A percentile compares a stretch with the other conserved stretches of the same genome.
These are phyloP conservation scores for Crithidia fasciculata DNA, from an alignment of 208 protist genomes.

Conservation along the genomic window DNA sequence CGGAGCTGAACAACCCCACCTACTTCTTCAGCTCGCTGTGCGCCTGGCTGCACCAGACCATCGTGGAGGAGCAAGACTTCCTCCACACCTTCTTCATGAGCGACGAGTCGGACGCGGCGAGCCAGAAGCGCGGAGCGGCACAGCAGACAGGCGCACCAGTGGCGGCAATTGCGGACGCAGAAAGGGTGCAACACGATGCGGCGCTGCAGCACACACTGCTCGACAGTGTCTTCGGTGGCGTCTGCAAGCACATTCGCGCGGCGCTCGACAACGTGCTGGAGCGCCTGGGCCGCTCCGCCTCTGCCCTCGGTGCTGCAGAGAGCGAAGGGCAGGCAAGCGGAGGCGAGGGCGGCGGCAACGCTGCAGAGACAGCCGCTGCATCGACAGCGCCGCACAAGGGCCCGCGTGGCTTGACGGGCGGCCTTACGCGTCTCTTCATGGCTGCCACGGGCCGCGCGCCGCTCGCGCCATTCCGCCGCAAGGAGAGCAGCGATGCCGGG, in stretches of 20 bases:
- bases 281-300: slow-evolving; percentile 48
- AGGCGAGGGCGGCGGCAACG: neutral
- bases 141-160: neutral
- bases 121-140: neutral
- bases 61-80: slow-evolving; percentile 85
- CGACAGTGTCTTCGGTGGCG: slow-evolving; percentile 65
- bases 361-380: neutral
- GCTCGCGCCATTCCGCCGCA: slow-evolving; percentile 10
- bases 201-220: slow-evolving; percentile 42
- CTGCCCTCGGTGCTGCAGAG: slow-evolving; percentile 19
- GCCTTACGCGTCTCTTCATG: slow-evolving; percentile 46
- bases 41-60: slow-evolving; percentile 86
- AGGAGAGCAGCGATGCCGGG: slow-evolving; percentile 11
- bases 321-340: neutral
- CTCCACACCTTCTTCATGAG: slow-evolving; percentile 51
- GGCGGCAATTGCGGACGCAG: neutral
- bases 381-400: slow-evolving; percentile 22
- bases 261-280: slow-evolving; percentile 71
- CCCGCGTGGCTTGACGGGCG: slow-evolving; percentile 40
- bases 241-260: slow-evolving; percentile 69
- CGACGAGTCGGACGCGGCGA: slow-evolving; percentile 12
- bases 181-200: slow-evolving; percentile 12
- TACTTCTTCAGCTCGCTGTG: slow-evolving; percentile 87
- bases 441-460: slow-evolving; percentile 39
- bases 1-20: slow-evolving; percentile 79